Conservation (phyloP, 2,329 filamentous ascomycete species). For the Lasiodiplodia citricola region DNA sequence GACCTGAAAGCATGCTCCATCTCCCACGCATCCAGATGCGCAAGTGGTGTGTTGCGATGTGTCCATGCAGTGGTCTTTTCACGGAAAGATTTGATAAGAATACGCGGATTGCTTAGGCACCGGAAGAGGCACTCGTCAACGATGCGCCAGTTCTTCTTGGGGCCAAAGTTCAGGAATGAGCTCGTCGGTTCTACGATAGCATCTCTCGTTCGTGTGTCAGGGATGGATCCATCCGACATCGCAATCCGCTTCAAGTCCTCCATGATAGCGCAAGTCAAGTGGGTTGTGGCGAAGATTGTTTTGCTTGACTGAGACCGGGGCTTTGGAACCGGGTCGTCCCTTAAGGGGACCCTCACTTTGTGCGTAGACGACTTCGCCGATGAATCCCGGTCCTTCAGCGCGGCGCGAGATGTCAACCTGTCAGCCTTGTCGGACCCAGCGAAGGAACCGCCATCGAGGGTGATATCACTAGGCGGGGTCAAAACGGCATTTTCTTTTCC, state of each 20-base stretch:
- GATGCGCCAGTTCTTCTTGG: constrained; percentile 8
- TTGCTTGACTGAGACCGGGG: neutral
- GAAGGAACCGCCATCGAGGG: neutral
- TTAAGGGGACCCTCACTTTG: neutral
- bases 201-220: constrained; percentile 15
- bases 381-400: neutral
- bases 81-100: constrained; percentile 17
- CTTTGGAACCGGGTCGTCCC: neutral
- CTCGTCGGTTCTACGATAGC: constrained; percentile 5
- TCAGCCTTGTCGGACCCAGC: neutral
- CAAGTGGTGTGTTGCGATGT: neutral
- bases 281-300: constrained; percentile 29
- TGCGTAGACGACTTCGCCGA: neutral
- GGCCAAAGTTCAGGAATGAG: neutral
- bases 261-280: constrained; percentile 37
- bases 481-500: neutral
- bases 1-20: constrained; percentile 40
- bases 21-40: constrained; percentile 36
- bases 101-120: constrained; percentile 18
- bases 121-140: constrained; percentile 18
- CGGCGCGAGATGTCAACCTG: neutral
- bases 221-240: constrained; percentile 23
- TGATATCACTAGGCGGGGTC: neutral
- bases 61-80: constrained; percentile 9
- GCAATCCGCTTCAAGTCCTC: constrained; percentile 37